Evolutionary conservation across 805 yeast species (phyloP).

Genomic region (Torulaspora gathmanii): DNA sequence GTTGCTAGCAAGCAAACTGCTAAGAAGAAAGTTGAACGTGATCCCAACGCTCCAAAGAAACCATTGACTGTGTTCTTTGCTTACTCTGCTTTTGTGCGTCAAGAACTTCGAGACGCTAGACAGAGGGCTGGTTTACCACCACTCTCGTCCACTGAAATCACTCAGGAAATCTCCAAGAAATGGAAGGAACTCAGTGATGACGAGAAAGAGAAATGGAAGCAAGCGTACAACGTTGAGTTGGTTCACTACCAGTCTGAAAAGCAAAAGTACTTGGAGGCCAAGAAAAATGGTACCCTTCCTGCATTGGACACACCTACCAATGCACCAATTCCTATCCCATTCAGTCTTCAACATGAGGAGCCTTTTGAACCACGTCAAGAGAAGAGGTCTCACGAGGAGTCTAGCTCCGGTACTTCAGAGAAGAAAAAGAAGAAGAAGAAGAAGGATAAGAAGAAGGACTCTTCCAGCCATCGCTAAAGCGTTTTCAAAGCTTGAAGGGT

Average conservation of each 20-base stretch:
- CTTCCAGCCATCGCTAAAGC: constrained; percentile 10
- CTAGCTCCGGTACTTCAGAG: constrained; percentile 30
- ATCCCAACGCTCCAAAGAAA: constrained; percentile 94
- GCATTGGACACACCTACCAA: constrained; percentile 31
- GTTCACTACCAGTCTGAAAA: constrained; percentile 43
- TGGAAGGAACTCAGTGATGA: constrained; percentile 72
- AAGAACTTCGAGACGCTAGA: constrained; percentile 65
- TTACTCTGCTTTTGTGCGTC: constrained; percentile 70
- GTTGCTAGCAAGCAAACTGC: constrained; percentile 27
- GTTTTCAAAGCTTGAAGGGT: not conserved
- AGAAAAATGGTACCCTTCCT: constrained; percentile 39
- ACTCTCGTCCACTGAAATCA: constrained; percentile 69
- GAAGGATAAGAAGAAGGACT: constrained; percentile 48
- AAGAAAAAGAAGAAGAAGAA: constrained; percentile 48
- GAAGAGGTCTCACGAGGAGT: constrained; percentile 39
- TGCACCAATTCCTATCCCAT: constrained; percentile 42
- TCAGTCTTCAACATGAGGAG: constrained; percentile 27
- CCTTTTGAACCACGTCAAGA: constrained; percentile 20
- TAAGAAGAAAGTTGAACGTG: constrained; percentile 54
- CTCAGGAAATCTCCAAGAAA: constrained; percentile 68
- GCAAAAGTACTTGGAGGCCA: constrained; percentile 44
- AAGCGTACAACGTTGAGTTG: constrained; percentile 44
- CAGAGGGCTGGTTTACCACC: constrained; percentile 54
- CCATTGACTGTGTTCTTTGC: constrained; percentile 85
- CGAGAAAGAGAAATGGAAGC: constrained; percentile 71